These are phyloP conservation scores for Neopestalotiopsis sp. DNA, from an alignment of 2,329 filamentous ascomycete genomes.

Conservation along the genomic window DNA sequence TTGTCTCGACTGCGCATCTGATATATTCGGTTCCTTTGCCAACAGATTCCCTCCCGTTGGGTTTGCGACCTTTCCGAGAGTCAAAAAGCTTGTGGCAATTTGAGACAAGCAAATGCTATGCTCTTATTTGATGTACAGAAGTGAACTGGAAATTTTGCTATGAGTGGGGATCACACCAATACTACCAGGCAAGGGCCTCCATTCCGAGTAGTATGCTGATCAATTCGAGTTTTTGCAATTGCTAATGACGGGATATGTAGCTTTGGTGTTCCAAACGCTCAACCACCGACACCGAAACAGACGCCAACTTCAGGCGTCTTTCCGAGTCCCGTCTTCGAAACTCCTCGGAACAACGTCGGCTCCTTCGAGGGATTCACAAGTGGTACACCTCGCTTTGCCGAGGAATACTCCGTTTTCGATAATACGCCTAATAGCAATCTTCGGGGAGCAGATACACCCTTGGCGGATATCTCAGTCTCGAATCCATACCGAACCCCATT, in stretches of 20 bases:
- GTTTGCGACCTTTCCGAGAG: slow-evolving; percentile 18
- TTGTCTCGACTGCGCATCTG: slow-evolving; percentile 4
- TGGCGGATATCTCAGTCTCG: slow-evolving; percentile 49
- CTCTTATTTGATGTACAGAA: slow-evolving; percentile 12
- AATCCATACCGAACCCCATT: slow-evolving; percentile 41
- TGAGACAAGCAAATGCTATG: slow-evolving; percentile 18
- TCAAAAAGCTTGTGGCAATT: slow-evolving; percentile 12
- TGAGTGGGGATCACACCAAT: slow-evolving; percentile 65
- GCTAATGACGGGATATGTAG: slow-evolving; percentile 39
- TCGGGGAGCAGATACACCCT: slow-evolving; percentile 49
- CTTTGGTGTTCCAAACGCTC: slow-evolving; percentile 69
- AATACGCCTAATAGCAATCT: slow-evolving; percentile 63
- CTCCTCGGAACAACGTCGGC: slow-evolving; percentile 55
- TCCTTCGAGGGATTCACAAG: slow-evolving; percentile 55
- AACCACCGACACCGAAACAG: slow-evolving; percentile 63
- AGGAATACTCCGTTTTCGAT: slow-evolving; percentile 71
- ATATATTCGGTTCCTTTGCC: slow-evolving; percentile 10
- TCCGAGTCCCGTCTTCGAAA: slow-evolving; percentile 62
- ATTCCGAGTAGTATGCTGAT: slow-evolving; percentile 9
- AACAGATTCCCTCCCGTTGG: not conserved
- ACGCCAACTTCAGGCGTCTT: slow-evolving; percentile 61
- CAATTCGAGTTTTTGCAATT: slow-evolving; percentile 2
- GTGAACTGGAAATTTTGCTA: slow-evolving; percentile 52
- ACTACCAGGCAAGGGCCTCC: slow-evolving; percentile 55
- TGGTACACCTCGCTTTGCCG: slow-evolving; percentile 68